Evolutionary conservation across 805 yeast species (phyloP), one percentile per base, ranked within the genome.

Genomic region (Pichia sporocuriosa): DNA sequence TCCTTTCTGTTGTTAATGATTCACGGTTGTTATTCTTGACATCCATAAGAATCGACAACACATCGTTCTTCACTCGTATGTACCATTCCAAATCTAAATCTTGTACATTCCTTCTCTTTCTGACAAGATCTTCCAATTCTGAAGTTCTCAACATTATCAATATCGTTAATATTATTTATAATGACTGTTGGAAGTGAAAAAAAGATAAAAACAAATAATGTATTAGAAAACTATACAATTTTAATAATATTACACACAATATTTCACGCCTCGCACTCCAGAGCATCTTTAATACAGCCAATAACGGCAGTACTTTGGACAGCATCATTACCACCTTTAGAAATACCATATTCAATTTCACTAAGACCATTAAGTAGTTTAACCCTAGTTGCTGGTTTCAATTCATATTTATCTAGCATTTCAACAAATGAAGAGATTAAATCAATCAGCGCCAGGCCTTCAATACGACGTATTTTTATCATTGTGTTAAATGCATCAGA

Each of bases 391-490:
- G 61, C 59, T 1, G 75, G 69, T 48, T 73, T 71, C 53, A 93
- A 65, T 46, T 87, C 84, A 50, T 80, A 78, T n/a, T 66, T 68
- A 41, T 77, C 79, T 41, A 93, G 65, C 15, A 84, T 76, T 28
- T 78, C 82, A 6, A 84, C 76, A 44, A 90, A 76, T 3, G 93
- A 90, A 43, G 77, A 72, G 40, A 93, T 69, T 41, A 93, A 63
- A 59, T 93, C 99, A 35, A 89, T 81, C 47, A 93, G 65, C 0
- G 98, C 98, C 40, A 93, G 67, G 0, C 99, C 99, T 55, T 84
- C 86, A 4, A 70, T 58, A 45, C 68, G 72, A 50, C 89, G 82
- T 49, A 83, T 68, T 44, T 69, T 71, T n/a, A 69, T 71, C 52
- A 93, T 64, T 3, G 93, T 82, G 25, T 72, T 62, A 51, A 75